Conservation (phyloP, 2,329 filamentous ascomycete genomes). For the Drechslerella dactyloides region DNA sequence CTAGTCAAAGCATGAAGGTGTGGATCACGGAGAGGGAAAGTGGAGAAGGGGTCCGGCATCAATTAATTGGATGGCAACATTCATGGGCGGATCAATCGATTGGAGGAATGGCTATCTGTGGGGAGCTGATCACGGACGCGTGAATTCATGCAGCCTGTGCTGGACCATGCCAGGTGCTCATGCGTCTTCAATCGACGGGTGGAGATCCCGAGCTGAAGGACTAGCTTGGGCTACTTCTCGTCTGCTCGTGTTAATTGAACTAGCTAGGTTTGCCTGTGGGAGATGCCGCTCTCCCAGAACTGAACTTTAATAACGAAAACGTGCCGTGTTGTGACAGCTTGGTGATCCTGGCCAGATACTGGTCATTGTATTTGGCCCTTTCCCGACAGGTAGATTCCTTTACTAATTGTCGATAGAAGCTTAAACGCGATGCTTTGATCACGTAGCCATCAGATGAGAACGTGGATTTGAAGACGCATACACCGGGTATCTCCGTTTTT, state of each 20-base stretch:
- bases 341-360: too few species aligned
- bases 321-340: too few species aligned
- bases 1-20: background rate
- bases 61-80: slow-evolving; percentile 10
- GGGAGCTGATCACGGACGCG: background rate
- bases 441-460: too few species aligned
- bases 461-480: too few species aligned
- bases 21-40: slow-evolving; percentile 48
- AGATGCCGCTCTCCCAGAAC: background rate
- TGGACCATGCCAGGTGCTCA: slow-evolving; percentile 6
- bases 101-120: background rate
- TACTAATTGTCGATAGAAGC: too few species aligned
- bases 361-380: too few species aligned
- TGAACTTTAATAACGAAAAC: too few species aligned
- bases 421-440: too few species aligned
- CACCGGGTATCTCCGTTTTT: too few species aligned
- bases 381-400: too few species aligned
- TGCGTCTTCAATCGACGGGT: background rate
- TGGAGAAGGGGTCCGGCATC: slow-evolving; percentile 23
- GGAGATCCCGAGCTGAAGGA: background rate
- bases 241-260: background rate
- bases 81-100: slow-evolving; percentile 12
- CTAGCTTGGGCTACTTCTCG: background rate
- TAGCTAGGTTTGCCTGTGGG: too few species aligned
- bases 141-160: slow-evolving; percentile 8